Conservation (phyloP, 2,329 filamentous ascomycete genomes). For the Cordyceps fumosorosea region DNA sequence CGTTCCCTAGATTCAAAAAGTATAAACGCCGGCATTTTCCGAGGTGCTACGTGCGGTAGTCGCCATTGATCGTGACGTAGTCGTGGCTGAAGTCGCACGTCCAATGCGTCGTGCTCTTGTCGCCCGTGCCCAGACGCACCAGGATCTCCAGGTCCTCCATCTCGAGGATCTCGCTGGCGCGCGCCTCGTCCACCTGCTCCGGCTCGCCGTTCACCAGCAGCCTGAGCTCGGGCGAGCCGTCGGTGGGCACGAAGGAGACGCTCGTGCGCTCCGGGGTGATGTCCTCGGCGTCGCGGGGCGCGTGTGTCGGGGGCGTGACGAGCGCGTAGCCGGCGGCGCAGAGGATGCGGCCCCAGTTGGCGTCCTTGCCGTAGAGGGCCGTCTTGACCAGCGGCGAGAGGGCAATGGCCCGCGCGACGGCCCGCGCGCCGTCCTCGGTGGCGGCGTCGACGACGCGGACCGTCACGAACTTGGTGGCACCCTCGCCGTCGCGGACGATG, state of each 20-base stretch:
- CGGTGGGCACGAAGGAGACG: conserved; percentile 71
- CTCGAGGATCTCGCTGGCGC: conserved; percentile 71
- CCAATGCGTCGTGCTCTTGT: conserved; percentile 67
- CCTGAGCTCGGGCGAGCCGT: conserved; percentile 71
- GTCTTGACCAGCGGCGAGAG: conserved; percentile 94
- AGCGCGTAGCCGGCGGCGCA: conserved; percentile 84
- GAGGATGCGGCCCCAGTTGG: conserved; percentile 96
- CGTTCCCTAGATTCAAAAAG: background rate
- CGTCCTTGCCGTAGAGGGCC: conserved; percentile 91
- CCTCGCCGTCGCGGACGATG: conserved; percentile 92
- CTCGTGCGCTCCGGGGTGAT: conserved; percentile 65
- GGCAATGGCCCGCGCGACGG: conserved; percentile 82
- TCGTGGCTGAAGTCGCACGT: conserved; percentile 85
- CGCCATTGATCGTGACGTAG: conserved; percentile 64
- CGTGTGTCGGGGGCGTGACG: conserved; percentile 51
- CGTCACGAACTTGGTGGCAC: conserved; percentile 96
- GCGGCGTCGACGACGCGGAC: conserved; percentile 73
- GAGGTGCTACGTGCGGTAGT: conserved; percentile 52
- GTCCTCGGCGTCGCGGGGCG: conserved; percentile 53
- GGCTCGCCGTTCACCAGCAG: conserved; percentile 75
- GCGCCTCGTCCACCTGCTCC: conserved; percentile 67
- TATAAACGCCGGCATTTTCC: background rate
- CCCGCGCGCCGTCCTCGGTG: conserved; percentile 63
- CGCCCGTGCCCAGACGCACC: conserved; percentile 63
- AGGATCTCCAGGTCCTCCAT: conserved; percentile 74